Evolutionary conservation across 1,139 yeast species (phyloP).

Genomic region (Scheffersomyces parashehatae): DNA sequence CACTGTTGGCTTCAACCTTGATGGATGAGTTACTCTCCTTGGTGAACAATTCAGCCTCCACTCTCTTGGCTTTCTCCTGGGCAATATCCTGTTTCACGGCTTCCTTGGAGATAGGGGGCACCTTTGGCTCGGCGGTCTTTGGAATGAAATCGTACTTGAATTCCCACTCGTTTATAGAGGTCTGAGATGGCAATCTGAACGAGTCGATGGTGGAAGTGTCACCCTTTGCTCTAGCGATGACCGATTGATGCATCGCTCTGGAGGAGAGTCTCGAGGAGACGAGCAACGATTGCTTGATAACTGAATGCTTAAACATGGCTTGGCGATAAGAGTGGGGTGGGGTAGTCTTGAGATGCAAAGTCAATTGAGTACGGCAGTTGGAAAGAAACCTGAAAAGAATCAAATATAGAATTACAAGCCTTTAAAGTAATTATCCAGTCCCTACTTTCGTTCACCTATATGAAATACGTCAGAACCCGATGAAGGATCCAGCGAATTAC

Average conservation of each 20-base stretch:
- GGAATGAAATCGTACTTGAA: slow-evolving; percentile 55
- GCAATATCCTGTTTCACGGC: slow-evolving; percentile 54
- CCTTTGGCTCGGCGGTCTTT: slow-evolving; percentile 44
- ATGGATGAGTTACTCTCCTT: slow-evolving; percentile 39
- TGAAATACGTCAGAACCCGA: too few species aligned
- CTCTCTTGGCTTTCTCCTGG: slow-evolving; percentile 38
- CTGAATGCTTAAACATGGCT: too few species aligned
- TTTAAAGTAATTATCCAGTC: too few species aligned
- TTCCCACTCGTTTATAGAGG: slow-evolving; percentile 50
- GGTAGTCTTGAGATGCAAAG: too few species aligned
- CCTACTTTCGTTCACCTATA: too few species aligned
- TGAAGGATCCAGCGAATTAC: too few species aligned
- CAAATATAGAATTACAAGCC: too few species aligned
- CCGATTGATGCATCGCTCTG: slow-evolving; percentile 15
- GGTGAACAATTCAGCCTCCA: slow-evolving; percentile 43
- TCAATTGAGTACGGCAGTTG: too few species aligned
- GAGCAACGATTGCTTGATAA: too few species aligned
- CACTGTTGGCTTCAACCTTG: slow-evolving; percentile 47
- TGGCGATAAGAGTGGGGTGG: too few species aligned
- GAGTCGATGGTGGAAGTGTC: slow-evolving; percentile 50
- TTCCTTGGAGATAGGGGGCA: slow-evolving; percentile 53
- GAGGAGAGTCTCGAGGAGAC: slow-evolving; percentile 3
- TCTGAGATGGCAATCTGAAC: slow-evolving; percentile 46
- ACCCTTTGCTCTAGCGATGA: slow-evolving; percentile 33
- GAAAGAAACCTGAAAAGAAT: too few species aligned